phyloP scores from a whole-genome alignment of 2,329 filamentous ascomycete species.

The Tolypocladium paradoxum region DNA sequence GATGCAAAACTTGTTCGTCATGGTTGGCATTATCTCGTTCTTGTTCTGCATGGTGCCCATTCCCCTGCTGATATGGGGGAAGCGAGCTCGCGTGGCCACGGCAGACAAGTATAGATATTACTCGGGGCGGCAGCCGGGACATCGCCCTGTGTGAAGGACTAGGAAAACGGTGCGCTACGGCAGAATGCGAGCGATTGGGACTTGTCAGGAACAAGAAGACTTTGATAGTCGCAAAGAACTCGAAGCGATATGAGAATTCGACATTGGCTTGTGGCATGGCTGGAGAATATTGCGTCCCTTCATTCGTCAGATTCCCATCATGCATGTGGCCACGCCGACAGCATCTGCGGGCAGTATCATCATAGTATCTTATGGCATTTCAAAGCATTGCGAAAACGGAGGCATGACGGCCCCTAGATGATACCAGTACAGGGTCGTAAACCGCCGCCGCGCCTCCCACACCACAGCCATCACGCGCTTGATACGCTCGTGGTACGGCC shows the following conservation, averaged over 20 bases:
- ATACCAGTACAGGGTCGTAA: too few relatives aligned
- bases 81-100: constrained; percentile 2
- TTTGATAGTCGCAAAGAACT: not conserved
- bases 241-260: not conserved
- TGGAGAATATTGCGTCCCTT: not conserved
- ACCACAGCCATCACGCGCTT: too few relatives aligned
- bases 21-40: constrained; percentile 3
- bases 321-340: not conserved
- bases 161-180: not conserved
- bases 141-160: not conserved
- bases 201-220: not conserved
- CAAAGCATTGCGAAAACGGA: too few relatives aligned
- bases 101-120: constrained; percentile 2
- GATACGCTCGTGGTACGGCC: constrained; percentile 1
- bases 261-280: not conserved
- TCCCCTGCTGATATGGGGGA: constrained; percentile 12
- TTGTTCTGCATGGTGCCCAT: constrained; percentile 8
- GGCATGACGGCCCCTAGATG: too few relatives aligned
- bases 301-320: not conserved
- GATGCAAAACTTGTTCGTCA: constrained; percentile 9
- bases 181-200: not conserved
- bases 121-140: not conserved
- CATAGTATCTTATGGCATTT: too few relatives aligned
- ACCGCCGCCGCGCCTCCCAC: too few relatives aligned
- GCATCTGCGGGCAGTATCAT: too few relatives aligned